phyloP scores from a whole-genome alignment of 2,329 filamentous ascomycete genomes.

The Xylariales sp. region DNA sequence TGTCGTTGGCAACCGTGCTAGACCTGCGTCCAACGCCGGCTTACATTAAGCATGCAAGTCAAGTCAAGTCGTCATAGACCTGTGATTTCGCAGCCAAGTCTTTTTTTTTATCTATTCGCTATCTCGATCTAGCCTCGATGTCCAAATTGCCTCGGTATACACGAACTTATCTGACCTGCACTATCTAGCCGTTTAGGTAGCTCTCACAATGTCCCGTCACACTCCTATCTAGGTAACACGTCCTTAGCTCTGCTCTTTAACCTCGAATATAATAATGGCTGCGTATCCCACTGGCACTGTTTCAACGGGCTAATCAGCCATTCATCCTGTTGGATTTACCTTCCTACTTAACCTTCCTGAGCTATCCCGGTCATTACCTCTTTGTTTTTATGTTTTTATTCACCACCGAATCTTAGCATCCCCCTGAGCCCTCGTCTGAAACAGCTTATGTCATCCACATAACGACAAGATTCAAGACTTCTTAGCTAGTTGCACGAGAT shows the following conservation, averaged over 20 bases:
- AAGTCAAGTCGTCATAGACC: slow-evolving; percentile 35
- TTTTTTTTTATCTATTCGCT: too few species aligned
- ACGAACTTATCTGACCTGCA: too few species aligned
- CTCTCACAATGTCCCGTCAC: too few species aligned
- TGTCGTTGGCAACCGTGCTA: background rate
- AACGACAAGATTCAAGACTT: slow-evolving; percentile 8
- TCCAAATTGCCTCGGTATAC: too few species aligned
- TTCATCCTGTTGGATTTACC: slow-evolving; percentile 4
- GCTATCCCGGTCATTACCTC: slow-evolving; percentile 12
- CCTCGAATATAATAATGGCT: background rate
- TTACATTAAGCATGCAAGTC: slow-evolving; percentile 17
- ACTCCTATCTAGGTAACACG: slow-evolving; percentile 9
- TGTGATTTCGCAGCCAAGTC: background rate
- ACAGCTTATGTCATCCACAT: slow-evolving; percentile 26
- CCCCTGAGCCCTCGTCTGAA: slow-evolving; percentile 28
- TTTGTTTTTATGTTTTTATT: slow-evolving; percentile 5
- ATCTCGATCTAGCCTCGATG: too few species aligned
- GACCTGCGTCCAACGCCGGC: slow-evolving; percentile 3
- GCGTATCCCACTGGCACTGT: slow-evolving; percentile 16
- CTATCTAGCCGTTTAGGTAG: too few species aligned
- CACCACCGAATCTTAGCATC: background rate
- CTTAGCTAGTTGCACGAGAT: slow-evolving; percentile 4
- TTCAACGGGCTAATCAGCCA: background rate
- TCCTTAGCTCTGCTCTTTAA: background rate
- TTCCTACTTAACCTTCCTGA: background rate